These are phyloP conservation scores for Xylaria sp. DNA, from an alignment of 495 filamentous ascomycete species.

Conservation along the genomic window DNA sequence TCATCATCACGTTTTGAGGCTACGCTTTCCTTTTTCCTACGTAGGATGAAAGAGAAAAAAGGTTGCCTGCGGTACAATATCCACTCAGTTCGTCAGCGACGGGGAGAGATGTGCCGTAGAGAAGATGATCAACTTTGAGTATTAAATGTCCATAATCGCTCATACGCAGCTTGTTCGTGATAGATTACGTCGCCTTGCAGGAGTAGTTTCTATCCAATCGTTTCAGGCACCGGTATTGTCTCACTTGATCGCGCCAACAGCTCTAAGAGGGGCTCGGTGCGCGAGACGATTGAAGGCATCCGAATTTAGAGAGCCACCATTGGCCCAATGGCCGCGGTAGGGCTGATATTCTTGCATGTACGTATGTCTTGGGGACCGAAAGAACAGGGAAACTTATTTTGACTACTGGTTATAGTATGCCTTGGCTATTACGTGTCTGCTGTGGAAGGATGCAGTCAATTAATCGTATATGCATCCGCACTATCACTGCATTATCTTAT, in stretches of 20 bases:
- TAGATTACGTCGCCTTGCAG: conserved; percentile 34
- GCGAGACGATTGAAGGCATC: conserved; percentile 20
- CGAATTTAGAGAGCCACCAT: background rate
- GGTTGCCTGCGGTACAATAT: background rate
- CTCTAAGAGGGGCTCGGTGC: conserved; percentile 13
- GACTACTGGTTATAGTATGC: background rate
- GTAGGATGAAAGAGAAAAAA: background rate
- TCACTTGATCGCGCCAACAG: conserved; percentile 27
- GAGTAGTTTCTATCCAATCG: conserved; percentile 19
- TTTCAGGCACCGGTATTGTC: conserved; percentile 40
- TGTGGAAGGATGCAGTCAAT: background rate
- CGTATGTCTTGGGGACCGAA: conserved; percentile 14
- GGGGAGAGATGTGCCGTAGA: background rate
- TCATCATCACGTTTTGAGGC: background rate
- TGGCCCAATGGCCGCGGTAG: conserved; percentile 9
- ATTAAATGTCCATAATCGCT: conserved; percentile 4
- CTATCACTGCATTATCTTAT: background rate
- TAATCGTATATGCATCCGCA: background rate
- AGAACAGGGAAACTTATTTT: background rate
- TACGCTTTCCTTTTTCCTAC: background rate
- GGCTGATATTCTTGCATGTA: conserved; percentile 21
- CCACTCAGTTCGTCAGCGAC: background rate
- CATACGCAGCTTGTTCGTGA: conserved; percentile 29
- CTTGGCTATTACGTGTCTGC: conserved; percentile 17
- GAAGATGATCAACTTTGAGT: background rate